Conservation (phyloP, 2,329 filamentous ascomycete genomes). For the Akanthomyces dipterigenus region DNA sequence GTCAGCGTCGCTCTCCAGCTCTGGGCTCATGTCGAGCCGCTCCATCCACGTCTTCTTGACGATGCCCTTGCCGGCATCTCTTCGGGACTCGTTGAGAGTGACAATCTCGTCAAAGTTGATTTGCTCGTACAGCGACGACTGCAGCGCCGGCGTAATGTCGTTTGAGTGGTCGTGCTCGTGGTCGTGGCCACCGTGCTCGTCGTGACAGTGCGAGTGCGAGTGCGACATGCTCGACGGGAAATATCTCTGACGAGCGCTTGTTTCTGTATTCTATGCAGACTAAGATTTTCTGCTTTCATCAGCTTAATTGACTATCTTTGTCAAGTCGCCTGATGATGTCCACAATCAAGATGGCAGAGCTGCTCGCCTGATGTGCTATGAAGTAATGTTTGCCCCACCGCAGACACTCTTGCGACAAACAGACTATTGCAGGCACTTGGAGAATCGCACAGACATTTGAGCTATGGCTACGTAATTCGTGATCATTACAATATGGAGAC, state of each 20-base stretch:
- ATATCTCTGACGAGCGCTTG: neutral
- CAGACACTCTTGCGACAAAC: neutral
- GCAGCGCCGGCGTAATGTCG: slow-evolving; percentile 85
- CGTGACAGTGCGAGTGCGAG: slow-evolving; percentile 46
- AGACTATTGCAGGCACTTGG: neutral
- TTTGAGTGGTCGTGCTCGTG: slow-evolving; percentile 78
- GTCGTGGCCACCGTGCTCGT: slow-evolving; percentile 45
- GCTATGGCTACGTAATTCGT: neutral
- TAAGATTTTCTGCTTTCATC: too few species aligned
- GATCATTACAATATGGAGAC: neutral
- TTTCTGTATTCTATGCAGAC: neutral
- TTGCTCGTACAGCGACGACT: slow-evolving; percentile 84
- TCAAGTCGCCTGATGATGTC: neutral
- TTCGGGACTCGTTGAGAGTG: slow-evolving; percentile 73
- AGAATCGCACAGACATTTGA: neutral
- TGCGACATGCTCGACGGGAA: slow-evolving; percentile 23
- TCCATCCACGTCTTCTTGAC: slow-evolving; percentile 90
- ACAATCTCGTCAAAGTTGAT: slow-evolving; percentile 82
- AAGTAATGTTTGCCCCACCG: slow-evolving; percentile 1
- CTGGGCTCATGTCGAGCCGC: slow-evolving; percentile 61
- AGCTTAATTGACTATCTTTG: neutral
- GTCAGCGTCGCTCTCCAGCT: slow-evolving; percentile 79
- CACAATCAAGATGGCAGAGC: neutral
- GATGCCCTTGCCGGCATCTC: slow-evolving; percentile 64
- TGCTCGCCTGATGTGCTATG: neutral